Evolutionary conservation across 1,284 basidiomycete genomes (phyloP), one percentile per base, ranked within the genome.

Genomic region (Tilletia caries): DNA sequence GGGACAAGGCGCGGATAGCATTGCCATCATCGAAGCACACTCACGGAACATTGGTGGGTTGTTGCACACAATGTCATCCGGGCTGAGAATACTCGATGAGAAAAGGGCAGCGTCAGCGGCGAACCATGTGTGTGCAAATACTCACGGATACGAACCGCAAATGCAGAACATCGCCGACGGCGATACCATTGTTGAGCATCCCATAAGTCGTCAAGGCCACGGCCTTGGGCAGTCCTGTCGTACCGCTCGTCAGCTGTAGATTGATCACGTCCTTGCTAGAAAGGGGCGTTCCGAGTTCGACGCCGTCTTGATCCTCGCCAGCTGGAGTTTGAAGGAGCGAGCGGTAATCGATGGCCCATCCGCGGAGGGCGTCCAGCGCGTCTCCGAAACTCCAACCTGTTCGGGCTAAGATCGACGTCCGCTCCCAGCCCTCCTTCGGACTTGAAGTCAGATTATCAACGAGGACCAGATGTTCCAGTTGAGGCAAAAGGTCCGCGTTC

Each of bases 201-300:
- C 92, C 92, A 89, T 91, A 71, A 2, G 73, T 76, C 23, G 75
- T 72, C 20, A 79, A 70, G 3, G 73, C 75, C 3, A 79, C 78
- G 4, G 78, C 78, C 54, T 79, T 79, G 2, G 78, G 78, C 18
- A 85, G 78, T 8, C 91, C 91, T 1, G 91, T 92, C 3, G 91
- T 92, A 18, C 91, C 91, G 75, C 91, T 92, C 69, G 91, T 92
- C 76, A 92, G 91, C 79, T 92, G 91, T 70, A 93, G 76, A 77
- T 92, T 93, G 67, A 92, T 89, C 1, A 92, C 86, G 48, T 92
- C 91, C 69, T 91, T 88, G 52, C 87, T 87, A 15, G 25, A 18
- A 2, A 29, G 20, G 15, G 86, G 68, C 69, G 78, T 68, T 1
- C 72, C 58, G 2, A 25, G 27, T 4, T 65, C 64, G 27, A 86